A percentile compares a stretch with the other conserved stretches of the same genome.
Conservation (phyloP, 2,329 filamentous ascomycete species). For the Cylindrodendrum hubeiense region DNA sequence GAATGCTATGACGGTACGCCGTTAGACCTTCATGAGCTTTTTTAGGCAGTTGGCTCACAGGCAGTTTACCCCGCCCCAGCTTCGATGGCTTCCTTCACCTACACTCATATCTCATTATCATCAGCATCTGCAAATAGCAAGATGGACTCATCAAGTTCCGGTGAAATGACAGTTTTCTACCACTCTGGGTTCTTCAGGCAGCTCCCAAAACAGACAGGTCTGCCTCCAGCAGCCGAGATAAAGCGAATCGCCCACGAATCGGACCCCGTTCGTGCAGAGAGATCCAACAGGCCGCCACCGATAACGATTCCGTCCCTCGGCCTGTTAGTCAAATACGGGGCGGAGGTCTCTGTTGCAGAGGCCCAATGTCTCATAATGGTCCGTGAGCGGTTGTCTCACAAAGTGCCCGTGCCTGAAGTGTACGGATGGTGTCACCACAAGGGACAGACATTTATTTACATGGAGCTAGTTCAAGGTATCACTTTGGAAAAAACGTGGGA, state of each 20-base stretch:
- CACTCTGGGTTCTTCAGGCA: not conserved
- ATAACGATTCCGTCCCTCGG: conserved; percentile 49
- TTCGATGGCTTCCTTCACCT: not conserved
- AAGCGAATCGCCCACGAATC: not conserved
- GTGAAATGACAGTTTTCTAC: not conserved
- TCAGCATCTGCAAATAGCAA: too few relatives aligned
- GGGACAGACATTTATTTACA: conserved; percentile 43
- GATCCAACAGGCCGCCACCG: conserved; percentile 41
- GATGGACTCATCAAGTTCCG: not conserved
- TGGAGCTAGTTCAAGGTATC: conserved; percentile 37
- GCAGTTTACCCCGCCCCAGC: not conserved
- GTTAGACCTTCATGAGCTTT: not conserved
- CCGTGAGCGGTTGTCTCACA: conserved; percentile 40
- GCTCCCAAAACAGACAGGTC: not conserved
- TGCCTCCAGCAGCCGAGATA: not conserved
- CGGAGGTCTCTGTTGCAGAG: conserved; percentile 45
- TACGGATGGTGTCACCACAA: conserved; percentile 38
- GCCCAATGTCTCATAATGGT: conserved; percentile 46
- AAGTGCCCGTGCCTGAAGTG: conserved; percentile 51
- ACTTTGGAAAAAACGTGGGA: conserved; percentile 37
- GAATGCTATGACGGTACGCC: not conserved
- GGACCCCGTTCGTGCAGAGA: not conserved
- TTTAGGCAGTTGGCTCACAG: not conserved
- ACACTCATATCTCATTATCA: not conserved
- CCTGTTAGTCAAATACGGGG: conserved; percentile 52